Base-by-base conservation (phyloP, 1,284 basidiomycete genomes). In the Irpex sp. region DNA sequence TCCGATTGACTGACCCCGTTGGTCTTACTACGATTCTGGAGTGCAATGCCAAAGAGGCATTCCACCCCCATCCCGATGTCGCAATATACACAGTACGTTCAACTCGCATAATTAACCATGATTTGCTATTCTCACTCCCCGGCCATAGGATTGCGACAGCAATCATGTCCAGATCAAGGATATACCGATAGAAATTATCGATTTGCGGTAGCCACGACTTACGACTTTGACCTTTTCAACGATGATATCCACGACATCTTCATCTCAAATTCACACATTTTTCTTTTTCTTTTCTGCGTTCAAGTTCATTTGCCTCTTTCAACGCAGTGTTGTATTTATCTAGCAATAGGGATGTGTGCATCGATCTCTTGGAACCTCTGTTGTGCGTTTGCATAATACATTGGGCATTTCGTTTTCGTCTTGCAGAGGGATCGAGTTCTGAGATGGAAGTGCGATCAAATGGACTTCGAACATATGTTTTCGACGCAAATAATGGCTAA, bases 1-100 rank as follows among this genome's bases (percentile, higher is more conserved):
- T 95, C 76, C 88, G 92, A 11, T 77, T 96, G 3, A 96, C 93
- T 0, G 90, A 94, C 70, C 94, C 94, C 1, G 88, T 85, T 1
- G 94, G 94, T 5, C 74, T 96, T 40, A 78, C 88, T 65, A 85
- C 85, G 0, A 87, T 95, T 26, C 72, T 91, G 34, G 74, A 78
- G 2, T 95, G 94, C 72, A 81, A 75, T 2, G 83, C 80, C 44
- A 89, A 85, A 69, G 89, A 88, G 64, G 85, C 89, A 0, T 95
- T 96, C 74, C 93, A 96, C 73, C 92, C 91, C 0, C 94, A 96
- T 76, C 83, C 89, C 17, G 87, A 89, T 70, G 71, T 86, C 52
- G 89, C 91, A 9, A 91, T 93, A 71, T 93, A 94, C 72, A 93
- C 92, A n/a, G 91, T 92, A 67, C 66, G 77, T 75, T 51, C 47